Evolutionary conservation across 768 basidiomycete genomes (phyloP), one percentile per base, ranked within the genome.

Genomic region (Lactarius quietus): DNA sequence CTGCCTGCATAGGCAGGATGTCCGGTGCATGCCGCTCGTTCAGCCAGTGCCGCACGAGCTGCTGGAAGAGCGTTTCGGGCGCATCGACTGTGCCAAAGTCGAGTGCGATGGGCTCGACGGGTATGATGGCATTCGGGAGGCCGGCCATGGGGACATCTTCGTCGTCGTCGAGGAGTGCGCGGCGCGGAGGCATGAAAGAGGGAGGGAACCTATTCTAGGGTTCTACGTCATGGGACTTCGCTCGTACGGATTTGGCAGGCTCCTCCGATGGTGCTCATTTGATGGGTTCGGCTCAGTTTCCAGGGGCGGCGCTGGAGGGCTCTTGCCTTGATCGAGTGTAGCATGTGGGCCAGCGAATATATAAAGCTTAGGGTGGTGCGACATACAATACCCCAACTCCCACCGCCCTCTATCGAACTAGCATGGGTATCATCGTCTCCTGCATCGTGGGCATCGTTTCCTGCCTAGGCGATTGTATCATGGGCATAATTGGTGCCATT

Each of bases 21-120:
- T 93, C 91, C 2, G 92, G 92, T 8, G 89, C 84, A 69, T 90
- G 85, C 52, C 92, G 79, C 70, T 94, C 92, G 78, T 93, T 90
- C 80, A 88, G 86, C 92, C 92, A 94, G 70, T 90, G 88, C 35
- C 90, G 83, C 57, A 86, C 89, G 54, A 94, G 82, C 68, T 84
- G 80, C 52, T 90, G 83, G 2, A 93, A 75, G 0, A 86, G 84
- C 6, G 88, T 86, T 63, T 86, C 85, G 5, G 77, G 75, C 7
- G 75, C 76, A 1, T 12, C 9, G 18, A 55, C 61, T 35, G 39
- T 29, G 57, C 48, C 67, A 55, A 65, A 62, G 61, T 58, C 61
- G 17, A 63, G 59, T 17, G 56, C 38, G 63, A 59, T 67, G 59
- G 66, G 62, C n/a, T 35, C 60, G 1, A 35, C 29, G 14, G 41